Evolutionary conservation across 768 basidiomycete genomes (phyloP).

Genomic region (Leucosporidium scottii): DNA sequence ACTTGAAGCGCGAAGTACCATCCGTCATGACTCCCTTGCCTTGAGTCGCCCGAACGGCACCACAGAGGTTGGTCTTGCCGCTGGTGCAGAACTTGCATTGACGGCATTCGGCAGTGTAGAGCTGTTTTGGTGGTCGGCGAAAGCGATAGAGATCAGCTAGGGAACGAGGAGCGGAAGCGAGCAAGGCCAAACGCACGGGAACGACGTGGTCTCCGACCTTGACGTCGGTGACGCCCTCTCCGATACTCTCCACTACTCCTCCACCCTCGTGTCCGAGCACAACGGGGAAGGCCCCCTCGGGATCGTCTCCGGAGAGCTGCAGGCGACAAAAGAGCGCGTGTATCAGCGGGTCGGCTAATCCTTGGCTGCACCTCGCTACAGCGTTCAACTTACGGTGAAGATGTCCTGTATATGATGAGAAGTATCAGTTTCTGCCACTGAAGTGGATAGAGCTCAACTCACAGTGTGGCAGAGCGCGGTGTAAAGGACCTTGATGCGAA

Average conservation of each 20-base stretch:
- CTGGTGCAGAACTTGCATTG: slow-evolving; percentile 97
- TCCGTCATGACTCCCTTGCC: slow-evolving; percentile 95
- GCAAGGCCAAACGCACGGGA: slow-evolving; percentile 62
- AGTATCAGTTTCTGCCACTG: not conserved
- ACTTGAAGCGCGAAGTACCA: slow-evolving; percentile 74
- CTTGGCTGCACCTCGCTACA: not conserved
- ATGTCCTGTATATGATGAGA: slow-evolving; percentile 11
- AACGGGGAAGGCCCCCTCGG: slow-evolving; percentile 56
- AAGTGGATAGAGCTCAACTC: slow-evolving; percentile 6
- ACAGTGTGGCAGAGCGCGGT: slow-evolving; percentile 93
- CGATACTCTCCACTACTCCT: slow-evolving; percentile 90
- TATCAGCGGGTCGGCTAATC: not conserved
- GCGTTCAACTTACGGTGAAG: slow-evolving; percentile 22
- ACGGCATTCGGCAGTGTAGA: slow-evolving; percentile 60
- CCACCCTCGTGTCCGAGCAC: slow-evolving; percentile 53
- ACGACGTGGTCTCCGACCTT: slow-evolving; percentile 89
- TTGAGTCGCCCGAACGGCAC: slow-evolving; percentile 59
- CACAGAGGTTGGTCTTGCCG: slow-evolving; percentile 93
- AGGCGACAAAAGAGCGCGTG: not conserved
- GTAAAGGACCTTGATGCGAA: slow-evolving; percentile 78
- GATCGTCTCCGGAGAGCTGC: slow-evolving; percentile 50
- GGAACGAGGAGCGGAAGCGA: too few relatives aligned
- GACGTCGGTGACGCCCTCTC: slow-evolving; percentile 83
- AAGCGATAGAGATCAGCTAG: not conserved
- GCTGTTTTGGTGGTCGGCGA: slow-evolving; percentile 14